phyloP scores from a whole-genome alignment of 768 basidiomycete genomes.

The Mycena capillaripes region DNA sequence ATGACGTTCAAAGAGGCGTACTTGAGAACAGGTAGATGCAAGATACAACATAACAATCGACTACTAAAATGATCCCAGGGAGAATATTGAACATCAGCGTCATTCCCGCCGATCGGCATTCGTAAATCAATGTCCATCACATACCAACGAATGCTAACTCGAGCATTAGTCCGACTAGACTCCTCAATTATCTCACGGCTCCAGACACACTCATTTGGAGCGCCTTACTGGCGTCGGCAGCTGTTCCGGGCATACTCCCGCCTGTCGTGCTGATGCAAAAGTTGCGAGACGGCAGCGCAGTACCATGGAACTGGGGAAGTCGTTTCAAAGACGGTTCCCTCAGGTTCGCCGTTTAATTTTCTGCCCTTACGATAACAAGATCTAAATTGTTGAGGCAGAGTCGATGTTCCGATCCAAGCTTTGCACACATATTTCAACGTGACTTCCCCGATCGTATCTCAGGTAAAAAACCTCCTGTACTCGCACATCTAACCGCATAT shows the following conservation, averaged over 20 bases:
- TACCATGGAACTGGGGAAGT: constrained; percentile 96
- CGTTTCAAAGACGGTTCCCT: constrained; percentile 95
- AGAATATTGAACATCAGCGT: constrained; percentile 94
- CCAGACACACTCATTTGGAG: constrained; percentile 92
- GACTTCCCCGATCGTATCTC: background rate
- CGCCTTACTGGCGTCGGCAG: constrained; percentile 88
- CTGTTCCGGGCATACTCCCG: constrained; percentile 95
- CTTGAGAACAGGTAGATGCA: constrained; percentile 76
- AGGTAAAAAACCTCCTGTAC: too few species aligned
- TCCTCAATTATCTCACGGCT: constrained; percentile 96
- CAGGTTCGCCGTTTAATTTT: constrained; percentile 59
- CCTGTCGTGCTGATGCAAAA: constrained; percentile 98
- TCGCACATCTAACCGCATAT: too few species aligned
- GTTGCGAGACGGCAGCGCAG: constrained; percentile 79
- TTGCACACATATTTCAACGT: constrained; percentile 91
- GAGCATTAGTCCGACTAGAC: constrained; percentile 84
- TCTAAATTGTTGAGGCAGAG: constrained; percentile 69
- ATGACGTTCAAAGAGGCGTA: constrained; percentile 98
- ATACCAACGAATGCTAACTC: constrained; percentile 23
- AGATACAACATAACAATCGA: background rate
- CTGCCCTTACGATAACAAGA: constrained; percentile 34
- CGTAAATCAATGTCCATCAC: constrained; percentile 57
- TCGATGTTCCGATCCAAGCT: constrained; percentile 94
- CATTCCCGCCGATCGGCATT: constrained; percentile 91
- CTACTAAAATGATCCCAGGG: constrained; percentile 34